A percentile compares a stretch with the other conserved stretches of the same genome.
These are phyloP conservation scores for Cystobasidium sp. DNA, from an alignment of 1,284 basidiomycete genomes.

Conservation along the genomic window DNA sequence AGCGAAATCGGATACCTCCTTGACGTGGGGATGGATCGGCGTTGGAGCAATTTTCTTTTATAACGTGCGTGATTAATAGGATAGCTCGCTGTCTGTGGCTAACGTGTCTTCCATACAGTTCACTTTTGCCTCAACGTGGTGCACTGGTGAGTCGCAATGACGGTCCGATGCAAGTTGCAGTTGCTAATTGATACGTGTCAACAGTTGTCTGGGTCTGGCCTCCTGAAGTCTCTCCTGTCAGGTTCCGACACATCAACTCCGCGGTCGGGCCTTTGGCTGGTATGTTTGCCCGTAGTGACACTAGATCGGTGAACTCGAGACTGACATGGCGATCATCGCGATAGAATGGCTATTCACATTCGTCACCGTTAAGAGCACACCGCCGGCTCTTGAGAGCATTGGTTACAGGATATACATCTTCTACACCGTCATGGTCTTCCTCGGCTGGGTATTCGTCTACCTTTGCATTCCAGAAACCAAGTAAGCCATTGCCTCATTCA, in stretches of 20 bases:
- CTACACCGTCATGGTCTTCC: conserved; percentile 32
- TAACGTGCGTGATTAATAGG: neutral
- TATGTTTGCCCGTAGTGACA: too few relatives aligned
- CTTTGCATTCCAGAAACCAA: conserved; percentile 40
- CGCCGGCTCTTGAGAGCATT: conserved; percentile 31
- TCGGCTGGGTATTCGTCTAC: conserved; percentile 22
- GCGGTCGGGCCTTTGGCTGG: conserved; percentile 16
- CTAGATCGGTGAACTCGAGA: too few relatives aligned
- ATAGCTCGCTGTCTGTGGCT: too few relatives aligned
- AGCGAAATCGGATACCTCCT: conserved; percentile 13
- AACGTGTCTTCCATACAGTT: neutral
- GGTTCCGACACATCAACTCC: conserved; percentile 30
- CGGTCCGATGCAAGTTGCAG: too few relatives aligned
- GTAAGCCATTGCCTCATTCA: neutral
- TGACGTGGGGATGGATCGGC: conserved; percentile 26
- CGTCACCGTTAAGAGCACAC: conserved; percentile 28
- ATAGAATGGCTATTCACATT: conserved; percentile 38
- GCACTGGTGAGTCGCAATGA: too few relatives aligned
- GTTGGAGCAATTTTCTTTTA: conserved; percentile 36
- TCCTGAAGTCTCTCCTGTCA: conserved; percentile 25
- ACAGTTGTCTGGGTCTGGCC: conserved; percentile 35
- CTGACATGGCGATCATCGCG: too few relatives aligned
- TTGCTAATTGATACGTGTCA: too few relatives aligned
- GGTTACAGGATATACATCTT: conserved; percentile 32
- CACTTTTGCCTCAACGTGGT: conserved; percentile 30